Base-by-base conservation (phyloP, 306 rosid species). In the Vicia sativa region DNA sequence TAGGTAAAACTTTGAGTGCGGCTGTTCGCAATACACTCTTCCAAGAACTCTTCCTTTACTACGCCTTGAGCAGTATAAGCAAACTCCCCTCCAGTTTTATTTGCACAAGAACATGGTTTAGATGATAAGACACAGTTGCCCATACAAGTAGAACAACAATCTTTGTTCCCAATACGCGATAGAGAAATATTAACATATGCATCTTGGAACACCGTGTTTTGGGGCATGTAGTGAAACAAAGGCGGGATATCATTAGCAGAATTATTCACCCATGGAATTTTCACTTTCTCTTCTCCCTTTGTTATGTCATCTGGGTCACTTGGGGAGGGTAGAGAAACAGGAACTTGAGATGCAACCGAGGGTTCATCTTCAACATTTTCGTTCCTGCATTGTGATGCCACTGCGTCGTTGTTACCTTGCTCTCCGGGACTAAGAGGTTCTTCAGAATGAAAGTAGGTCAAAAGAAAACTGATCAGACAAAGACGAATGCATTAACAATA, bases 261-360 rank as follows among this genome's bases (percentile, higher is more conserved):
- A 63, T 83, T 78, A 76, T 85, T 90, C 67, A 81, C 77, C 96
- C 97, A 93, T 35, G 95, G 67, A 68, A 93, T 76, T 56, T 59
- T 75, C 61, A 88, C 87, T 41, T 70, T 79, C 83, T 93, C 99
- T 85, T 85, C 97, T 67, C 96, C 99, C 82, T 78, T 93, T 18
- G 92, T 65, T 70, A 93, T 67, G 78, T 93, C 99, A 67, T 65
- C 79, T 46, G 21, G 58, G 63, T 39, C 79, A 78, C 75, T 76
- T 74, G 14, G 11, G 73, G 76, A 34, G 39, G 53, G 63, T 21
- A 52, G 15, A 62, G 74, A 48, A 31, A 54, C 46, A 2, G 76
- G 71, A 65, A 52, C 70, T 48, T 43, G 69, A 46, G 81, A 68
- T 56, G 67, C 73, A 73, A n/a, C 68, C 62, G 69, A 28, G 23